Evolutionary conservation across 1,284 basidiomycete species (phyloP).

Genomic region (Papiliotrema nemorosa): DNA sequence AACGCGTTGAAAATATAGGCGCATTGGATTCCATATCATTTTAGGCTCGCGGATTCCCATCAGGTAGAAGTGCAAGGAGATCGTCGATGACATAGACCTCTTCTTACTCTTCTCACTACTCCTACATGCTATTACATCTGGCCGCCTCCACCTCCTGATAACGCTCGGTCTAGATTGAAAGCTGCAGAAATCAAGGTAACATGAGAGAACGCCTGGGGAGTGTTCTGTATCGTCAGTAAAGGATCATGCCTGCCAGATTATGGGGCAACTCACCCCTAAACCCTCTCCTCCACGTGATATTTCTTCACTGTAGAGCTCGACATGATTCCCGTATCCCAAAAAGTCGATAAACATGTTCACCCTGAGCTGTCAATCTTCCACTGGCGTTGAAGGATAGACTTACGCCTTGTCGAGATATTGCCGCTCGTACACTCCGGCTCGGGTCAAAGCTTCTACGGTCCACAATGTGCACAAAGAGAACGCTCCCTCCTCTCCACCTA

Average conservation of each 20-base stretch:
- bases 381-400: slow-evolving; percentile 6
- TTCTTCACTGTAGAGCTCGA: slow-evolving; percentile 74
- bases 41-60: too few species aligned
- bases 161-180: slow-evolving; percentile 48
- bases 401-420: slow-evolving; percentile 63
- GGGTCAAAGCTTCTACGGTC: slow-evolving; percentile 80
- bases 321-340: slow-evolving; percentile 72
- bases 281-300: slow-evolving; percentile 50
- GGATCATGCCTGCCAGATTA: background rate
- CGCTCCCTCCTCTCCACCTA: slow-evolving; percentile 85
- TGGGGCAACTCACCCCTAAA: slow-evolving; percentile 30
- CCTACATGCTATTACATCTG: too few species aligned
- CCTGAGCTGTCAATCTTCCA: slow-evolving; percentile 8
- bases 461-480: slow-evolving; percentile 52
- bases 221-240: slow-evolving; percentile 40
- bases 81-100: too few species aligned
- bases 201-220: slow-evolving; percentile 48
- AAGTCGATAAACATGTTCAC: slow-evolving; percentile 46
- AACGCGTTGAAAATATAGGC: too few species aligned
- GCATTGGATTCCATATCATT: too few species aligned
- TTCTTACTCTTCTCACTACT: too few species aligned
- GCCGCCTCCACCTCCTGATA: slow-evolving; percentile 6
- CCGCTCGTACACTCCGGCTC: slow-evolving; percentile 71
- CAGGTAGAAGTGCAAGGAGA: too few species aligned
- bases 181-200: slow-evolving; percentile 48